These are phyloP conservation scores for Tricholoma hemisulphureum DNA, from an alignment of 768 basidiomycete species.

Conservation along the genomic window DNA sequence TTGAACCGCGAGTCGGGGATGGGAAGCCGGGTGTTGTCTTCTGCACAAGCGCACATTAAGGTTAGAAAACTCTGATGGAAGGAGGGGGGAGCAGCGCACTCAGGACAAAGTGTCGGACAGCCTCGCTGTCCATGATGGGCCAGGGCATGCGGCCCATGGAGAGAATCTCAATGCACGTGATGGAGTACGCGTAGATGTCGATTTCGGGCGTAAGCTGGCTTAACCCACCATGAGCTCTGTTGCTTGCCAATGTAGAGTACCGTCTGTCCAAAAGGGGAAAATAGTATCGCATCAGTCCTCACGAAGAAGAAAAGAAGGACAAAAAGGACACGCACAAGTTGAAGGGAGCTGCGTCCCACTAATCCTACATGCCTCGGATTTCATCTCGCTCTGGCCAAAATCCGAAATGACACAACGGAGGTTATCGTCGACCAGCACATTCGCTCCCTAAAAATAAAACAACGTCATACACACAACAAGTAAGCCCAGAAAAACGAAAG, in stretches of 20 bases:
- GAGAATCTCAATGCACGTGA: constrained; percentile 63
- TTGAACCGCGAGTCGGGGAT: constrained; percentile 41
- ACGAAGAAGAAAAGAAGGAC: background rate
- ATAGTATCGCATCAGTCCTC: background rate
- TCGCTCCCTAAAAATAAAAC: constrained; percentile 64
- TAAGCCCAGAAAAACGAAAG: background rate
- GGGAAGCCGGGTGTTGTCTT: constrained; percentile 49
- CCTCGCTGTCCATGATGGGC: constrained; percentile 47
- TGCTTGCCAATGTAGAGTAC: constrained; percentile 68
- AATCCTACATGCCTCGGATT: constrained; percentile 62
- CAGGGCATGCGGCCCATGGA: constrained; percentile 63
- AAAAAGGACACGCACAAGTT: constrained; percentile 39
- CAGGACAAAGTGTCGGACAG: constrained; percentile 50
- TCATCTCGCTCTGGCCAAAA: constrained; percentile 82
- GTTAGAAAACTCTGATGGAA: constrained; percentile 7
- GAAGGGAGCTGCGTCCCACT: constrained; percentile 49
- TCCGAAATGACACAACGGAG: constrained; percentile 73
- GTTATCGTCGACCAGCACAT: constrained; percentile 71
- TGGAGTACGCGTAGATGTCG: constrained; percentile 71
- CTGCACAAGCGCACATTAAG: constrained; percentile 26
- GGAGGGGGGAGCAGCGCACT: constrained; percentile 33
- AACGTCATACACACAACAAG: too few relatives aligned
- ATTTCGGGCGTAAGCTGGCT: constrained; percentile 45
- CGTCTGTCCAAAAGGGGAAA: constrained; percentile 40
- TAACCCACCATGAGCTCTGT: constrained; percentile 58